These are phyloP conservation scores for Aurinia saxatilis DNA, from an alignment of 345 rosid genomes.

Conservation along the genomic window DNA sequence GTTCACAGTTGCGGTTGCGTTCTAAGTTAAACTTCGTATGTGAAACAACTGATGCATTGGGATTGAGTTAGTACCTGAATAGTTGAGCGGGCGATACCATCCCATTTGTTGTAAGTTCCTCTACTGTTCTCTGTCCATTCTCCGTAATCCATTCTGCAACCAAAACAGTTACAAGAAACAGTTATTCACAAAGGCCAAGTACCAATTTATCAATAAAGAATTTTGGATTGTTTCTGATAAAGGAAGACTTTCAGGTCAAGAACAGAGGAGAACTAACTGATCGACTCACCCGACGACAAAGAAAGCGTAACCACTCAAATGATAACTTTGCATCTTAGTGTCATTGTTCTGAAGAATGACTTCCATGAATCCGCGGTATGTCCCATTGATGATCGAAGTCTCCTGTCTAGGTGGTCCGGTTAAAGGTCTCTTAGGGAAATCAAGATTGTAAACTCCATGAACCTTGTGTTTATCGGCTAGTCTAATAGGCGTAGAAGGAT, in stretches of 20 bases:
- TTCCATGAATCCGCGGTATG: slow-evolving; percentile 94
- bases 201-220: not conserved
- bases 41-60: no score
- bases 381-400: slow-evolving; percentile 87
- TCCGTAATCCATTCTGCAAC: slow-evolving; percentile 90
- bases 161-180: not conserved
- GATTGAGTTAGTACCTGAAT: slow-evolving; percentile 47
- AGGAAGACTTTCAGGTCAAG: not conserved
- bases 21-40: no score
- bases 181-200: not conserved
- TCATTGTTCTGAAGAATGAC: slow-evolving; percentile 90
- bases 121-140: slow-evolving; percentile 97
- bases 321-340: slow-evolving; percentile 88
- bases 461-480: slow-evolving; percentile 80
- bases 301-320: slow-evolving; percentile 90
- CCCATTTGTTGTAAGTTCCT: slow-evolving; percentile 99
- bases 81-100: slow-evolving; percentile 88
- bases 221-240: not conserved
- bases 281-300: slow-evolving; percentile 79
- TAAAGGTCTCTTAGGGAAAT: slow-evolving; percentile 76
- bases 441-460: slow-evolving; percentile 84
- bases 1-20: not conserved
- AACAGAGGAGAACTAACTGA: not conserved
- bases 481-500: slow-evolving; percentile 92
- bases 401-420: slow-evolving; percentile 62